Evolutionary conservation across 2,329 filamentous ascomycete species (phyloP).

Genomic region (Fusarium nanum): DNA sequence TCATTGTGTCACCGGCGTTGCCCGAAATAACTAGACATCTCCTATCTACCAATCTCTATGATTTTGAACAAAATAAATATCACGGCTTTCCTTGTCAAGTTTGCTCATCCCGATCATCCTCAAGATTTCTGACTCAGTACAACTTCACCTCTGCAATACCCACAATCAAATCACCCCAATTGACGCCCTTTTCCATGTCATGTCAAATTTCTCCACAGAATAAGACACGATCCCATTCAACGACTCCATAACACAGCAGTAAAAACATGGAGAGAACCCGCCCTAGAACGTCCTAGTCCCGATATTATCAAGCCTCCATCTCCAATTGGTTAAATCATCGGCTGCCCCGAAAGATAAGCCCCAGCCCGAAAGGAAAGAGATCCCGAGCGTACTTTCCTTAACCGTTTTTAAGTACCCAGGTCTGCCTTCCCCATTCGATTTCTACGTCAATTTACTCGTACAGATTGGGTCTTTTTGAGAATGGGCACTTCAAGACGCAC

Average conservation of each 20-base stretch:
- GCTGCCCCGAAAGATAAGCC: constrained; percentile 23
- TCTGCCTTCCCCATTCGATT: background rate
- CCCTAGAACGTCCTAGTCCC: constrained; percentile 12
- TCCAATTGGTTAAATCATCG: constrained; percentile 13
- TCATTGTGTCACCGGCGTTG: too few species aligned
- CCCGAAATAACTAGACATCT: too few species aligned
- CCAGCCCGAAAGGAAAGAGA: constrained; percentile 12
- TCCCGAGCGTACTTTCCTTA: constrained; percentile 27
- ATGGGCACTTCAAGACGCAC: constrained; percentile 28
- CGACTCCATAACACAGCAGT: background rate
- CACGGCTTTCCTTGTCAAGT: too few species aligned
- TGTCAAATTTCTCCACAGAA: constrained; percentile 1
- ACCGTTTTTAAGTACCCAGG: constrained; percentile 18
- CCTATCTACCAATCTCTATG: too few species aligned
- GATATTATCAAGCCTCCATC: too few species aligned
- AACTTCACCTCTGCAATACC: background rate
- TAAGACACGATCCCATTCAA: background rate
- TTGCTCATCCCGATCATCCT: too few species aligned
- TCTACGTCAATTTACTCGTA: background rate
- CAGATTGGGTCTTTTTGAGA: background rate
- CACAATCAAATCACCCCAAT: background rate
- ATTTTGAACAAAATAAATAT: too few species aligned
- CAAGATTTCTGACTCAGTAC: background rate
- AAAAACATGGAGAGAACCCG: constrained; percentile 19
- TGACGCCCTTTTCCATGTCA: constrained; percentile 24